Conservation (phyloP, 2,329 filamentous ascomycete genomes). For the Raffaelea arxii region DNA sequence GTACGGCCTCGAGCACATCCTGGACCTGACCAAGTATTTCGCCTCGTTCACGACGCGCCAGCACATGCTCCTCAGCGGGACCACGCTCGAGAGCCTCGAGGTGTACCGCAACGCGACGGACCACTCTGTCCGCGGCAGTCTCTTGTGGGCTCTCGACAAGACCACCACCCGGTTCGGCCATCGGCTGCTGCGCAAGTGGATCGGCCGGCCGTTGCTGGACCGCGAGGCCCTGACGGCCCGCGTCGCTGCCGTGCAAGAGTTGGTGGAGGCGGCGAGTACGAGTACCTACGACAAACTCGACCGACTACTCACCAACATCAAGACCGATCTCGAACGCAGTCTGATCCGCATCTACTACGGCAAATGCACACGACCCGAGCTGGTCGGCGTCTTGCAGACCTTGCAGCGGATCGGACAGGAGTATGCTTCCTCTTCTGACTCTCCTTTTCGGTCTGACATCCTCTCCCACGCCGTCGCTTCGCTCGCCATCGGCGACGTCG, state of each 20-base stretch:
- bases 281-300: constrained; percentile 64
- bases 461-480: constrained; percentile 63
- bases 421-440: constrained; percentile 53
- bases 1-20: constrained; percentile 90
- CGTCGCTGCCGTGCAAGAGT: constrained; percentile 75
- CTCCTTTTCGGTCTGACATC: constrained; percentile 59
- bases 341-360: constrained; percentile 95
- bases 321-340: constrained; percentile 80
- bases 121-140: constrained; percentile 70
- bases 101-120: constrained; percentile 95
- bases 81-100: constrained; percentile 85
- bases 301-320: constrained; percentile 59
- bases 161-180: constrained; percentile 86
- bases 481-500: constrained; percentile 61
- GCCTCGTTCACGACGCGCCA: constrained; percentile 88
- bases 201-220: constrained; percentile 80
- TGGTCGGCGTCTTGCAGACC: constrained; percentile 75
- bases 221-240: constrained; percentile 65
- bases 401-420: constrained; percentile 73
- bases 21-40: constrained; percentile 94
- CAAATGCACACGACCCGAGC: constrained; percentile 83
- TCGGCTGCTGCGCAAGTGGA: constrained; percentile 84
- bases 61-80: constrained; percentile 94
- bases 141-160: constrained; percentile 93
- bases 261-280: constrained; percentile 59